Evolutionary conservation across 805 yeast genomes (phyloP).

Genomic region (Lachancea waltii): DNA sequence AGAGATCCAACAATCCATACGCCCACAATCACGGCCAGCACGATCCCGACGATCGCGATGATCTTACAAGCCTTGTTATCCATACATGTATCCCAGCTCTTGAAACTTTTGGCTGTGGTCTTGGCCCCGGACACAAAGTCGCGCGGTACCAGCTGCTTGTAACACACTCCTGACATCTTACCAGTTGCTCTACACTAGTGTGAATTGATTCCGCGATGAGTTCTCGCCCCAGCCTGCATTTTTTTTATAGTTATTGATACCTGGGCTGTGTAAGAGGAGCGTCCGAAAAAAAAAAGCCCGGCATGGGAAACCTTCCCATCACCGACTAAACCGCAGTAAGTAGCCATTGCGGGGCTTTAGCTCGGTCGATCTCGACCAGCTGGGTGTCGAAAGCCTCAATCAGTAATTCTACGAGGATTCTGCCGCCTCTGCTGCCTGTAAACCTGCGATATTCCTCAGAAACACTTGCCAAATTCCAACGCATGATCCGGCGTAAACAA

Average conservation of each 20-base stretch:
- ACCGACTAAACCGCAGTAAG: not conserved
- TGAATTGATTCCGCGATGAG: too few species aligned
- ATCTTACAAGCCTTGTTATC: constrained; percentile 68
- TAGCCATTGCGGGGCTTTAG: constrained; percentile 31
- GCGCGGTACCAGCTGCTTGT: not conserved
- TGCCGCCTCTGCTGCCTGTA: constrained; percentile 87
- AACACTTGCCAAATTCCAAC: constrained; percentile 94
- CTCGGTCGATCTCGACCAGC: constrained; percentile 26
- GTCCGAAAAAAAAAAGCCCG: too few species aligned
- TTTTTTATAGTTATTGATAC: too few species aligned
- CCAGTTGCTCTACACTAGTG: too few species aligned
- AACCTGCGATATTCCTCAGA: constrained; percentile 91
- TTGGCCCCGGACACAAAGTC: constrained; percentile 16
- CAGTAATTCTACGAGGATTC: constrained; percentile 83
- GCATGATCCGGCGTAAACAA: constrained; percentile 83
- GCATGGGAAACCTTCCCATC: too few species aligned
- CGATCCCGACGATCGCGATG: constrained; percentile 67
- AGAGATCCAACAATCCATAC: constrained; percentile 54
- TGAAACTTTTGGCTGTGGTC: constrained; percentile 43
- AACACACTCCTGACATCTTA: not conserved
- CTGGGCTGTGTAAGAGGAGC: too few species aligned
- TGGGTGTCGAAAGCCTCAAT: constrained; percentile 51
- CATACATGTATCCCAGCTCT: constrained; percentile 74
- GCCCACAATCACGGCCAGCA: constrained; percentile 45
- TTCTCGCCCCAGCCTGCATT: too few species aligned